Evolutionary conservation across 495 filamentous ascomycete genomes (phyloP), one percentile per base, ranked within the genome.

Genomic region (Cudoniella acicularis): DNA sequence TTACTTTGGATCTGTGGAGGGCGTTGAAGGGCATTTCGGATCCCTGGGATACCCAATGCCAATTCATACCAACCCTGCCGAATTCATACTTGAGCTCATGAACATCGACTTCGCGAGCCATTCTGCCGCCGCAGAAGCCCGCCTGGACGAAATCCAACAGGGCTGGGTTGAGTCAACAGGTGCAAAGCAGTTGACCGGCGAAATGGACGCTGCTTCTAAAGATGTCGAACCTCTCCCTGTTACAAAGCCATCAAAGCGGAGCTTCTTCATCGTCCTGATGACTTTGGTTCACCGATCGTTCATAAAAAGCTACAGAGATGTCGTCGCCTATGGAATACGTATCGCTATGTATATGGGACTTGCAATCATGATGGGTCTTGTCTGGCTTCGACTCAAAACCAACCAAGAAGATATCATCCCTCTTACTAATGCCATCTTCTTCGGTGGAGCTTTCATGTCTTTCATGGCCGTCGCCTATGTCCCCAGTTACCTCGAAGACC

Each of bases 401-500:
- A 66, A 77, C 2, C 88, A 94, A 64, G 73, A 75, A 8, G 81
- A 83, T 55, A 92, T 94, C 62, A 83, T 89, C 57, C 83, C 90
- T 2, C 86, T 89, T 66, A 88, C 83, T 67, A 94, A 93, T 62
- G 87, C 86, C 40, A 90, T 94, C 59, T 87, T 89, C 81, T 92
- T 89, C 69, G 88, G 90, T 16, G 84, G 79, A 0, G 90, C 89
- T 0, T 94, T 94, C 75, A 91, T 94, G 88, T 89, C 85, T 36
- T 94, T 94, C 78, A 94, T 94, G 90, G 90, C 90, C 1, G 87
- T 90, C 0, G 90, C 89, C 6, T 93, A 92, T 67, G 85, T 90
- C 8, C 90, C 90, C 0, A 79, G 87, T n/a, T 94, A 81, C 74
- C 76, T 94, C 10, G 90, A 94, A 72, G 90, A 94, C 67, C 83